These are phyloP conservation scores for Trypanosomatidae sp. DNA, from an alignment of 208 protist genomes.

Conservation along the genomic window DNA sequence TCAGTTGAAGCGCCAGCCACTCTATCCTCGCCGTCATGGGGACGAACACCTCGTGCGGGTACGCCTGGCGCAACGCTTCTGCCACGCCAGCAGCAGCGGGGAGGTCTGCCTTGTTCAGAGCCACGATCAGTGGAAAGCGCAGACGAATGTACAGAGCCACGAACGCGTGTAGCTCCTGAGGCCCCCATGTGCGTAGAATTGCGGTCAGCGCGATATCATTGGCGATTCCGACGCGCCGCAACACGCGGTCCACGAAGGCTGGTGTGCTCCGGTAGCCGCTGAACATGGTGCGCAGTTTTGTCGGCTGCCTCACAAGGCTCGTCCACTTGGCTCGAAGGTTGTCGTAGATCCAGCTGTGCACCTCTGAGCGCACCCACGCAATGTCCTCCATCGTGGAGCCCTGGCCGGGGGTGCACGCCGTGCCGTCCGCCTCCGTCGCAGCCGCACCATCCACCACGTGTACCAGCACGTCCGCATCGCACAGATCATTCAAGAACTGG, in stretches of 20 bases:
- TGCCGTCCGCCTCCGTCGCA: conserved; percentile 88
- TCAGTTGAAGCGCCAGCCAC: conserved; percentile 69
- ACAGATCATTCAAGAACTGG: conserved; percentile 95
- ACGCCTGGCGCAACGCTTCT: conserved; percentile 40
- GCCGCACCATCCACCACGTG: conserved; percentile 94
- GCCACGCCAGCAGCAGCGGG: conserved; percentile 43
- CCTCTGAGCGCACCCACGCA: conserved; percentile 89
- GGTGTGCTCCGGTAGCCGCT: conserved; percentile 88
- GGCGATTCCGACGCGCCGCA: conserved; percentile 54
- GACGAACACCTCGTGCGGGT: conserved; percentile 76
- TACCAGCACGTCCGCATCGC: conserved; percentile 92
- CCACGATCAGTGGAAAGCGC: conserved; percentile 91
- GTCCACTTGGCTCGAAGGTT: conserved; percentile 89
- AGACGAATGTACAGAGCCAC: conserved; percentile 88
- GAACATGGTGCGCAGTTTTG: conserved; percentile 90
- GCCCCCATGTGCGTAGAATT: conserved; percentile 52
- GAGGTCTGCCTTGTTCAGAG: conserved; percentile 93
- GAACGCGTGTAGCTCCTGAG: conserved; percentile 83
- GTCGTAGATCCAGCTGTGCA: conserved; percentile 95
- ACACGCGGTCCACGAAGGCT: conserved; percentile 65
- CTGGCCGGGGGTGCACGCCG: conserved; percentile 52
- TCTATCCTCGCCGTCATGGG: conserved; percentile 80
- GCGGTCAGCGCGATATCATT: conserved; percentile 37
- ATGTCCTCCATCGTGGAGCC: conserved; percentile 86
- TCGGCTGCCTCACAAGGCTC: conserved; percentile 57